Conservation (phyloP, 2,329 filamentous ascomycete species). For the Verticillium dahliae region DNA sequence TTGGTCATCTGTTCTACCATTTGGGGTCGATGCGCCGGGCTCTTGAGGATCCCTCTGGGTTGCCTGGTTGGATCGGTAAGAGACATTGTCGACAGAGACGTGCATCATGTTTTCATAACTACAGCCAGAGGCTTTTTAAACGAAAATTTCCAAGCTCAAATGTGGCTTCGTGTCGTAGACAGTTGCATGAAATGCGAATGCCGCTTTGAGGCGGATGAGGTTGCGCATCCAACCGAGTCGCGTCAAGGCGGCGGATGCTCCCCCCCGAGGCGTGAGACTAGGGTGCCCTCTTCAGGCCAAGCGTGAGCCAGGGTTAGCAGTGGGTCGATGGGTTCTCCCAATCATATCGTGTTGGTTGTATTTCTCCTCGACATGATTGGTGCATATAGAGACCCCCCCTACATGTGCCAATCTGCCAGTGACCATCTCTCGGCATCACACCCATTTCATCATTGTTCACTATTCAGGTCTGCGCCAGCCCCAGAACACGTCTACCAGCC, state of each 20-base stretch:
- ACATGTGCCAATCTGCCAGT: not conserved
- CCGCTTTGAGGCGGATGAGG: not conserved
- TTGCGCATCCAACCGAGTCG: not conserved
- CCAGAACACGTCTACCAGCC: not conserved
- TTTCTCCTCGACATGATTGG: not conserved
- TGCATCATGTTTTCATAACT: too few relatives aligned
- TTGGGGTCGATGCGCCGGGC: not conserved
- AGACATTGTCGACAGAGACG: too few relatives aligned
- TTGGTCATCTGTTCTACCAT: not conserved
- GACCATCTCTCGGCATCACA: not conserved
- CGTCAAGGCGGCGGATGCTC: not conserved
- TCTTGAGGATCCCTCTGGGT: too few relatives aligned
- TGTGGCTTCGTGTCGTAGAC: not conserved
- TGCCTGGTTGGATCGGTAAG: too few relatives aligned
- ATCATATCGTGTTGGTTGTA: not conserved
- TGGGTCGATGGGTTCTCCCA: not conserved
- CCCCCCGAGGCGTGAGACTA: not conserved
- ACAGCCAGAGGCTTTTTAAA: not conserved
- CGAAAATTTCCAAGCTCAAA: not conserved
- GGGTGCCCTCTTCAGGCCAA: not conserved
- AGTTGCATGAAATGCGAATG: not conserved
- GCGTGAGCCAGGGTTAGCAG: not conserved
- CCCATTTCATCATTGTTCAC: not conserved
- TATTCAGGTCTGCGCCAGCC: not conserved
- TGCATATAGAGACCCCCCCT: not conserved